Percentiles rank a stretch among this genome's conserved stretches.
Evolutionary conservation across 257 asterid genomes (phyloP).

Genomic region (Prunella vulgaris): DNA sequence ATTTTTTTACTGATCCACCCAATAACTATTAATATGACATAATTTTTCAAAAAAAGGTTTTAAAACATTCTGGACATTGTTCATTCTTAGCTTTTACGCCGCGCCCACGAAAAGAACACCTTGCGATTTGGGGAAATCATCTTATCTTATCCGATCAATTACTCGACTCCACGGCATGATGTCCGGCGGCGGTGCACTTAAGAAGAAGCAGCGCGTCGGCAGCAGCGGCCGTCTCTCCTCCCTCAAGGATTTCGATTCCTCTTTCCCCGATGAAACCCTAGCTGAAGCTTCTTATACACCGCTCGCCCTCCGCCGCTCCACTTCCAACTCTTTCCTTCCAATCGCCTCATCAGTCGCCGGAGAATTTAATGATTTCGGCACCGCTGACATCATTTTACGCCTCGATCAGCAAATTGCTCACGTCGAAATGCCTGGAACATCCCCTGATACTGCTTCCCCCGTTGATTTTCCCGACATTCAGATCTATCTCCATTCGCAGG

Average conservation of each 20-base stretch:
- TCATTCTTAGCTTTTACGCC: neutral
- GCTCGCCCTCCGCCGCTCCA: constrained; percentile 34
- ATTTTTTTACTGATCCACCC: too few relatives aligned
- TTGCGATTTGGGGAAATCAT: neutral
- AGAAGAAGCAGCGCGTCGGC: constrained; percentile 59
- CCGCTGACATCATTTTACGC: constrained; percentile 69
- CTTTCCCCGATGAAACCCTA: constrained; percentile 33
- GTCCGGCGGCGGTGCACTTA: constrained; percentile 32
- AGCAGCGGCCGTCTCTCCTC: constrained; percentile 36
- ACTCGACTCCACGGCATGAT: constrained; percentile 14
- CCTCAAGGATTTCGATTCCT: constrained; percentile 27
- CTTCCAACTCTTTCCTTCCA: constrained; percentile 32
- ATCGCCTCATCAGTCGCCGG: constrained; percentile 20
- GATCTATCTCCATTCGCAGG: constrained; percentile 61
- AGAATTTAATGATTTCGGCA: constrained; percentile 51
- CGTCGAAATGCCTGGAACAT: constrained; percentile 12
- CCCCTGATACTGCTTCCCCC: constrained; percentile 28
- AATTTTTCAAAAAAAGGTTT: too few relatives aligned
- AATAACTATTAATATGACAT: too few relatives aligned
- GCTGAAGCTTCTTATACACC: constrained; percentile 40
- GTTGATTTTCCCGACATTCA: constrained; percentile 38
- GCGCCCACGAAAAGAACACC: too few relatives aligned
- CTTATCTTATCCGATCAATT: neutral
- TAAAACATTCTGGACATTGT: neutral
- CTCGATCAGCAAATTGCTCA: constrained; percentile 30